phyloP scores from a whole-genome alignment of 352 stramenopile genomes.

The Plasmopara halstedii region DNA sequence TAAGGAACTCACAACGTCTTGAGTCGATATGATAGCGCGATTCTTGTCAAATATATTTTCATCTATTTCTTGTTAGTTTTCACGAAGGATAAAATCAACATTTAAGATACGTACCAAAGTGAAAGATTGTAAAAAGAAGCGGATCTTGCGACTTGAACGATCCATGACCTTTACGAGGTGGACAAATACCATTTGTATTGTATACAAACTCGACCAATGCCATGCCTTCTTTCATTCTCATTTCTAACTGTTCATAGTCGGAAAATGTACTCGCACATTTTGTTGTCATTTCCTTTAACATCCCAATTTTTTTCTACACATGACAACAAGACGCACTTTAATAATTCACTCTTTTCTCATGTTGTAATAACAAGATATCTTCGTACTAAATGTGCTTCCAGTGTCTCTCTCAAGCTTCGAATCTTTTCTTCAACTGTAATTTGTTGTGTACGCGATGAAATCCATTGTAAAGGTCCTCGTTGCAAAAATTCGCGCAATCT shows the following conservation, averaged over 20 bases:
- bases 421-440: constrained; percentile 54
- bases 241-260: constrained; percentile 26
- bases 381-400: constrained; percentile 56
- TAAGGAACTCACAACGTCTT: constrained; percentile 42
- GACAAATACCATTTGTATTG: constrained; percentile 46
- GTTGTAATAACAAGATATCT: not conserved
- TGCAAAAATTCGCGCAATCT: constrained; percentile 44
- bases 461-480: constrained; percentile 55
- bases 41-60: constrained; percentile 19
- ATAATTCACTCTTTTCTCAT: not conserved
- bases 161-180: constrained; percentile 44
- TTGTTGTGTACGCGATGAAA: constrained; percentile 40
- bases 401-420: constrained; percentile 53
- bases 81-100: not conserved
- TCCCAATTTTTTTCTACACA: constrained; percentile 53
- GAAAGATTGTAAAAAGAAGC: constrained; percentile 35
- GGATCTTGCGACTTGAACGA: constrained; percentile 45
- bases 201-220: constrained; percentile 46
- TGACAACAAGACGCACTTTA: not conserved
- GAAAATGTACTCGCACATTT: constrained; percentile 23
- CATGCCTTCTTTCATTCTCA: constrained; percentile 38
- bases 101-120: constrained; percentile 27
- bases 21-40: constrained; percentile 2
- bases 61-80: constrained; percentile 9
- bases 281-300: constrained; percentile 56